These are phyloP conservation scores for Lophium mytilinum DNA, from an alignment of 495 filamentous ascomycete genomes.

Conservation along the genomic window DNA sequence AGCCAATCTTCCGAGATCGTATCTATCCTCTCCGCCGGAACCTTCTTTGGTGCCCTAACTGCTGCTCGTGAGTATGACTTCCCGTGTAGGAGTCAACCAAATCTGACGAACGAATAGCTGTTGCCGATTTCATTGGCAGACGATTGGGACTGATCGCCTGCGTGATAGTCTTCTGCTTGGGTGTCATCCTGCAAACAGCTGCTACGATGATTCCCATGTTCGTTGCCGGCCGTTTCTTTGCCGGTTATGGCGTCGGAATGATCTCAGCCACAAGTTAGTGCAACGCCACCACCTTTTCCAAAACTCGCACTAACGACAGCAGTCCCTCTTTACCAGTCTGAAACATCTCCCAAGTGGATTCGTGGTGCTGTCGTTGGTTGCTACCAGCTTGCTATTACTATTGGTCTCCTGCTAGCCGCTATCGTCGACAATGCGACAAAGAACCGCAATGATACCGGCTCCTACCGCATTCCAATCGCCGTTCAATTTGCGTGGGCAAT, in stretches of 20 bases:
- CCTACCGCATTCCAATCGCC: constrained; percentile 38
- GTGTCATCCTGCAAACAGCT: constrained; percentile 72
- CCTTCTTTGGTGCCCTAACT: constrained; percentile 74
- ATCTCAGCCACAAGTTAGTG: constrained; percentile 28
- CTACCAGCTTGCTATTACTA: constrained; percentile 38
- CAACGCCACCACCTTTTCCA: neutral
- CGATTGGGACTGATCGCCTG: constrained; percentile 56
- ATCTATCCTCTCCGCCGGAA: constrained; percentile 77
- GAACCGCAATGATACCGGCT: constrained; percentile 30
- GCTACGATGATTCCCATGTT: constrained; percentile 38
- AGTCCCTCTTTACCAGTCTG: constrained; percentile 49
- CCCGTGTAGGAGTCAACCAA: neutral
- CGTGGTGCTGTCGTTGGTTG: constrained; percentile 34
- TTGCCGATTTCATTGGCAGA: constrained; percentile 69
- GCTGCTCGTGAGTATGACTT: constrained; percentile 42
- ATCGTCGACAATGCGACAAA: constrained; percentile 35
- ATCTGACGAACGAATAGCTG: constrained; percentile 17
- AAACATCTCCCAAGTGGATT: constrained; percentile 37
- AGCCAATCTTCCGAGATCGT: constrained; percentile 54
- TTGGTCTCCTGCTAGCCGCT: constrained; percentile 35
- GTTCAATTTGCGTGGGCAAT: constrained; percentile 38
- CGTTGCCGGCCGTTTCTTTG: constrained; percentile 36
- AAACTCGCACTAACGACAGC: constrained; percentile 1
- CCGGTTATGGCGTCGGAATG: constrained; percentile 36
- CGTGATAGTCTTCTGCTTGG: constrained; percentile 59